Evolutionary conservation across 257 asterid species (phyloP).

Genomic region (Linderniella brevidens): DNA sequence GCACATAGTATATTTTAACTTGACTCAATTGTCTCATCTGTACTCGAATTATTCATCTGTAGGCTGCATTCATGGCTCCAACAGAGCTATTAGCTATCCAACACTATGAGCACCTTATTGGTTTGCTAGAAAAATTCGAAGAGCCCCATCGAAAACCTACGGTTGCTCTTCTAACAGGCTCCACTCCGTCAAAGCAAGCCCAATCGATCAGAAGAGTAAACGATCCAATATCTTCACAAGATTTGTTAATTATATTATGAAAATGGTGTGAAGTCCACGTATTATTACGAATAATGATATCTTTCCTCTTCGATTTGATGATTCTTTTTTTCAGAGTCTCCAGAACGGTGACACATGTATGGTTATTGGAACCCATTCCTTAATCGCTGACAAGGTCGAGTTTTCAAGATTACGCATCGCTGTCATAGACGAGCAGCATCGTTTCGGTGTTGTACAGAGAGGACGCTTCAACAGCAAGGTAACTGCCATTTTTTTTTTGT

Average conservation of each 20-base stretch:
- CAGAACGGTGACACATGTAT: conserved; percentile 68
- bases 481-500: not conserved
- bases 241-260: not conserved
- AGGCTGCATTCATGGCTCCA: conserved; percentile 99
- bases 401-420: conserved; percentile 84
- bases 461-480: conserved; percentile 94
- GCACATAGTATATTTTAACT: not conserved
- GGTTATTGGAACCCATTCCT: conserved; percentile 88
- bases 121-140: conserved; percentile 48
- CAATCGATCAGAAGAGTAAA: conserved; percentile 52
- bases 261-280: too few species aligned
- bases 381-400: conserved; percentile 76
- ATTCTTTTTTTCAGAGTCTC: conserved; percentile 46
- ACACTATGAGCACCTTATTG: conserved; percentile 69
- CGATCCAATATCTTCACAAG: not conserved
- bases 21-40: conserved; percentile 13
- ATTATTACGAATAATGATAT: conserved; percentile 7
- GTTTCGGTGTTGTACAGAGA: conserved; percentile 95
- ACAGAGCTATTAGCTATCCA: conserved; percentile 91
- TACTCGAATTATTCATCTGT: too few species aligned
- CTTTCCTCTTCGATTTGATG: conserved; percentile 7
- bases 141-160: conserved; percentile 34
- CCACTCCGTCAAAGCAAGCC: conserved; percentile 68
- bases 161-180: conserved; percentile 77
- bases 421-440: conserved; percentile 87